Percentiles rank a stretch among this genome's conserved stretches.
These are phyloP conservation scores for Cytospora schulzeri DNA, from an alignment of 2,329 filamentous ascomycete genomes.

Conservation along the genomic window DNA sequence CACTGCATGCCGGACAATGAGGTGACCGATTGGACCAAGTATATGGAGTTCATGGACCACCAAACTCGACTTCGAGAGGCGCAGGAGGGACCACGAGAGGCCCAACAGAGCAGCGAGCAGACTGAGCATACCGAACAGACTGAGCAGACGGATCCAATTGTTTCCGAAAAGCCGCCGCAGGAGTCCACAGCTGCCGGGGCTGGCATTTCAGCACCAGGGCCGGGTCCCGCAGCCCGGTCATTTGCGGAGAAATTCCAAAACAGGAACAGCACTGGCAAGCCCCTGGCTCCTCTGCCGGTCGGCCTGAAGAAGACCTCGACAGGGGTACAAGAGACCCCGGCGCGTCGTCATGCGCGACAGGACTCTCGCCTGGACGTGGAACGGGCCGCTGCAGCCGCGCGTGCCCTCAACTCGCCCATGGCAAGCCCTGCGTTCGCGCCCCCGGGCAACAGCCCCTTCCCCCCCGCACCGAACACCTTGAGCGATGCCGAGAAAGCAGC, in stretches of 20 bases:
- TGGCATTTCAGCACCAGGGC: conserved; percentile 47
- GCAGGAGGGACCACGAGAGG: conserved; percentile 47
- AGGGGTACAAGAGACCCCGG: conserved; percentile 14
- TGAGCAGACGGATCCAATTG: conserved; percentile 42
- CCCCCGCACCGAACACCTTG: conserved; percentile 22
- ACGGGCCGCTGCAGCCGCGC: conserved; percentile 35
- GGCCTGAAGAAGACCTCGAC: conserved; percentile 14
- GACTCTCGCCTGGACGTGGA: conserved; percentile 34
- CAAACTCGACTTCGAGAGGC: conserved; percentile 73
- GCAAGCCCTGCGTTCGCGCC: conserved; percentile 21
- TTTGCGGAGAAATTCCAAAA: conserved; percentile 39
- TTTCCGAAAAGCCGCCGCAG: conserved; percentile 33
- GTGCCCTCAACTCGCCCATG: conserved; percentile 31
- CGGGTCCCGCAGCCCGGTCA: conserved; percentile 41
- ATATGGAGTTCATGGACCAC: conserved; percentile 81
- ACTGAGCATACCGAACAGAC: conserved; percentile 52
- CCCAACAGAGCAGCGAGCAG: conserved; percentile 57
- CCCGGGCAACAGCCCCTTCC: conserved; percentile 16
- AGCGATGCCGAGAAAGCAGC: conserved; percentile 29
- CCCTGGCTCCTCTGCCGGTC: conserved; percentile 31
- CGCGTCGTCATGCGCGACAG: conserved; percentile 27
- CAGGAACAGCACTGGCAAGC: conserved; percentile 32
- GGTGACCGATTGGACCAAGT: conserved; percentile 90
- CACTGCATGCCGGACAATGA: conserved; percentile 96
- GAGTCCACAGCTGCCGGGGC: conserved; percentile 39